Percentiles rank a stretch among this genome's conserved stretches.
These are phyloP conservation scores for Chlorella sp. DNA, from an alignment of 139 green algal species.

Conservation along the genomic window DNA sequence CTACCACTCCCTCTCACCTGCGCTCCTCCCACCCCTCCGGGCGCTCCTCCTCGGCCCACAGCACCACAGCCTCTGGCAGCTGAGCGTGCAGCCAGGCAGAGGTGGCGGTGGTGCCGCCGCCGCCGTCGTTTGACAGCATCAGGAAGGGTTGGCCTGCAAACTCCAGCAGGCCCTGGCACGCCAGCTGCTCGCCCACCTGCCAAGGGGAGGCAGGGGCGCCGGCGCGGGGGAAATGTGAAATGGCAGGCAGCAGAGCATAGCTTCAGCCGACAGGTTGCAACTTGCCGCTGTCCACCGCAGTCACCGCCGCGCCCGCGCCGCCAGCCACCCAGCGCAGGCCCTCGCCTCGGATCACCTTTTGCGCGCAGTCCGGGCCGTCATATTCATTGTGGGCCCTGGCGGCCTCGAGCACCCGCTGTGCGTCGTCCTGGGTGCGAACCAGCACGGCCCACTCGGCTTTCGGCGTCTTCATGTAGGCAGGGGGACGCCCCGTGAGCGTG, in stretches of 20 bases:
- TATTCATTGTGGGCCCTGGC: not conserved
- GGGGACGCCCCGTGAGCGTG: too few species aligned
- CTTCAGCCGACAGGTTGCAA: too few species aligned
- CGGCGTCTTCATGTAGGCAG: not conserved
- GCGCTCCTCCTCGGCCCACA: not conserved
- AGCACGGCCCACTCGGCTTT: not conserved
- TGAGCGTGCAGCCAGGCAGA: not conserved
- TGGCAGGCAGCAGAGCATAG: not conserved
- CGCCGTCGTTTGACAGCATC: not conserved
- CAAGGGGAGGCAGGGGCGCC: not conserved
- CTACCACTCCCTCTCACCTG: not conserved
- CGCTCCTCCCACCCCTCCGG: not conserved
- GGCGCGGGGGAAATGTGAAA: not conserved
- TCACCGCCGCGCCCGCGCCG: not conserved
- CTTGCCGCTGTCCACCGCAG: not conserved
- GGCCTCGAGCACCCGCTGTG: not conserved
- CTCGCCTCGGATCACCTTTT: not conserved
- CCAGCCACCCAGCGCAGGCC: not conserved
- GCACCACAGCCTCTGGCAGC: not conserved
- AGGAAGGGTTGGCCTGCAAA: not conserved
- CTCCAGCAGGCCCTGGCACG: not conserved
- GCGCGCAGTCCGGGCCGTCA: not conserved
- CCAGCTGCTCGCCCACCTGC: conserved; percentile 11
- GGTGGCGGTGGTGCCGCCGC: not conserved
- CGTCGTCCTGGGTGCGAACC: not conserved